Evolutionary conservation across 1,284 basidiomycete genomes (phyloP), one percentile per base, ranked within the genome.

Genomic region (Leccinum subfulvum): DNA sequence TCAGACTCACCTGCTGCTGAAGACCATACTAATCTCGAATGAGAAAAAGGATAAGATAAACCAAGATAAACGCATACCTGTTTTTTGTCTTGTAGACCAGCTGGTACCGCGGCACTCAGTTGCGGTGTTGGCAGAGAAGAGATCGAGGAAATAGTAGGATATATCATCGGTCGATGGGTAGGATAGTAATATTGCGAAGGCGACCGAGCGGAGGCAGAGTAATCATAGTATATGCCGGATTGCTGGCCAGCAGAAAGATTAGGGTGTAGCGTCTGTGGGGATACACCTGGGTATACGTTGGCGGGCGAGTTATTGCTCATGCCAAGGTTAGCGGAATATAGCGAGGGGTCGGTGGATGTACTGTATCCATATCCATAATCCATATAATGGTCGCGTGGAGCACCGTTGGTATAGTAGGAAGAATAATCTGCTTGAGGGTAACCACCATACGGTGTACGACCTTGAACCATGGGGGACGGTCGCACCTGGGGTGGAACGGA

Each of bases 181-280:
- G 86, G 80, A 67, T 87, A 89, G 71, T 81, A 91, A 71, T 80
- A 88, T 65, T 86, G 87, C 2, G 87, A 83, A 30, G 80, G 76
- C 7, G 82, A 79, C 52, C 83, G 81, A 59, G 78, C 74, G 7
- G 79, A 71, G 21, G 78, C 77, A 63, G 78, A 71, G 66, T 84
- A 90, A 67, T 89, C 88, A 65, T 84, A 90, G 73, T 84, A 88
- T 59, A 85, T 67, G 37, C 79, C 79, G 44, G 83, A 75, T 68
- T 86, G 84, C 67, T 82, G 81, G 56, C 78, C 81, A 64, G 76
- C 69, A 57, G 81, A 75, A 63, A 75, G 68, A 72, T 79, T 80
- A 61, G 78, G 79, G 69, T 83, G 80, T 61, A 82, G 68, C 44
- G 77, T 67, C 69, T 81, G 80, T 59, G 83, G 77, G 49, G 80